Percentiles rank a stretch among this genome's conserved stretches.
Conservation (phyloP, 2,329 filamentous ascomycete genomes). For the Aspergillus sojae region DNA sequence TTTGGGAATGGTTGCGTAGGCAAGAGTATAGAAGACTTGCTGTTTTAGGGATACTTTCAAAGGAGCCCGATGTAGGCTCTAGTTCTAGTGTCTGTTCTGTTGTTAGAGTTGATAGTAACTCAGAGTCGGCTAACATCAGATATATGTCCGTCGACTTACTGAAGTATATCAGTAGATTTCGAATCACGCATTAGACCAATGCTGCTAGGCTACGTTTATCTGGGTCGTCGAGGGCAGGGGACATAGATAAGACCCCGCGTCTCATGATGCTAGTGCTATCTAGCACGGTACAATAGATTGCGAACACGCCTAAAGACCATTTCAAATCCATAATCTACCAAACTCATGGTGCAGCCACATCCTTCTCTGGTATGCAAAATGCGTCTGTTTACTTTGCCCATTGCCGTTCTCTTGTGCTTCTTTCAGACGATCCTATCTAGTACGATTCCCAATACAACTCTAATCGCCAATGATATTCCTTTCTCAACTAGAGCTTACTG, state of each 20-base stretch:
- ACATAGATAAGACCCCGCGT: not conserved
- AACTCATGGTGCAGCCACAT: not conserved
- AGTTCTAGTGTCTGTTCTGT: no score
- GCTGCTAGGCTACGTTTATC: no score
- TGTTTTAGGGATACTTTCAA: not conserved
- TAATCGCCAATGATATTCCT: constrained; percentile 13
- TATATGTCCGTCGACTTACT: not conserved
- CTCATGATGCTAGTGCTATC: not conserved
- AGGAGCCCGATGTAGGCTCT: no score
- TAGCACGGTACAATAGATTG: not conserved
- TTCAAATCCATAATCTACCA: not conserved
- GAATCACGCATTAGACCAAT: not conserved
- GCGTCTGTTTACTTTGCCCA: not conserved
- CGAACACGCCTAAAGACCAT: not conserved
- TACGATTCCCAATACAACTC: not conserved
- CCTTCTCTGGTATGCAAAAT: not conserved
- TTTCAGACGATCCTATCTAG: not conserved
- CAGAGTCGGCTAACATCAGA: no score
- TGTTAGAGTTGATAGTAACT: no score
- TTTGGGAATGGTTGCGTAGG: not conserved
- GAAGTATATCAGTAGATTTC: not conserved
- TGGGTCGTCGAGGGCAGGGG: no score
- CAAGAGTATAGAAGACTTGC: not conserved
- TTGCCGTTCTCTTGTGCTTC: not conserved
- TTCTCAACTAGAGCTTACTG: constrained; percentile 50